These are phyloP conservation scores for Butyriboletus loyo DNA, from an alignment of 768 basidiomycete genomes.

Conservation along the genomic window DNA sequence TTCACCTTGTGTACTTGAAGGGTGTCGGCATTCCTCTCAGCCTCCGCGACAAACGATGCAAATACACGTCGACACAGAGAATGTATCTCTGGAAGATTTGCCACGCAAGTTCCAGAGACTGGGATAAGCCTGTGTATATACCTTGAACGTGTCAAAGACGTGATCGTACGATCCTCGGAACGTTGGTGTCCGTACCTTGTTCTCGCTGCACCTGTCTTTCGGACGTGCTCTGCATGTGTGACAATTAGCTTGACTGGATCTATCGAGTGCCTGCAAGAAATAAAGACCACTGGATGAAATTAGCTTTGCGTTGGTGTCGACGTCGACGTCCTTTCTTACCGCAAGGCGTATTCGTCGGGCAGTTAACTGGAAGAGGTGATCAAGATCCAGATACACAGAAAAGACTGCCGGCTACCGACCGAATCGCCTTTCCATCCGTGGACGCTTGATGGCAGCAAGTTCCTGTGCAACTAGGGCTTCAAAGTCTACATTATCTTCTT, in stretches of 20 bases:
- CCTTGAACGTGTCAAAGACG: constrained; percentile 36
- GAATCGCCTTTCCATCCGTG: constrained; percentile 61
- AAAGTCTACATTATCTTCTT: constrained; percentile 46
- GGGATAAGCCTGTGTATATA: constrained; percentile 71
- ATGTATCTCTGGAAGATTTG: constrained; percentile 69
- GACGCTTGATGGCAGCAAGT: constrained; percentile 65
- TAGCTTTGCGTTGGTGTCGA: neutral
- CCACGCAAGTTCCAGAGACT: constrained; percentile 61
- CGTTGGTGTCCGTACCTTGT: constrained; percentile 48
- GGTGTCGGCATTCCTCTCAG: constrained; percentile 26
- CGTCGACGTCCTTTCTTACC: constrained; percentile 39
- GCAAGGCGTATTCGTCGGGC: constrained; percentile 76
- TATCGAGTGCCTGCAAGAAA: constrained; percentile 74
- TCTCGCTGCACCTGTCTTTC: constrained; percentile 57
- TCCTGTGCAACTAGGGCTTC: constrained; percentile 74
- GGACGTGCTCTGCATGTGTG: constrained; percentile 60
- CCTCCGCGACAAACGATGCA: constrained; percentile 47
- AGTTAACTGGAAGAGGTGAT: constrained; percentile 50
- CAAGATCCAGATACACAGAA: neutral
- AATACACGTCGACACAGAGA: constrained; percentile 56
- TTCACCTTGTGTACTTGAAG: constrained; percentile 45
- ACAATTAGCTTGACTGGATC: constrained; percentile 71
- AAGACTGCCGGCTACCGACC: constrained; percentile 38
- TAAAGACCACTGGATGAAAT: constrained; percentile 59
- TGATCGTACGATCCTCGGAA: neutral